Percentiles rank a stretch among this genome's conserved stretches.
phyloP scores from a whole-genome alignment of 257 asterid genomes.

The Scutellaria minor region DNA sequence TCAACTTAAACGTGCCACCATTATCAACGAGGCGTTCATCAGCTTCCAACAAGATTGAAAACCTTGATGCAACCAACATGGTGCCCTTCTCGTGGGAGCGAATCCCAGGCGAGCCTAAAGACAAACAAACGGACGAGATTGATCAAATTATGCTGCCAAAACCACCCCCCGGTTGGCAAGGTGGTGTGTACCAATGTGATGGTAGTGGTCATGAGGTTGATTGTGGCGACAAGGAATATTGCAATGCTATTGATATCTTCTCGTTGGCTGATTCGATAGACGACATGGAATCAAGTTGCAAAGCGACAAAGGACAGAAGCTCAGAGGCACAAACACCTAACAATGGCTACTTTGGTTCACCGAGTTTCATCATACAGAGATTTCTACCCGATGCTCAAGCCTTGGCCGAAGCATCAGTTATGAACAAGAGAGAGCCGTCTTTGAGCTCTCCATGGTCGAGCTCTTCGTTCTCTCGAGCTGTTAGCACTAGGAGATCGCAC shows the following conservation, averaged over 20 bases:
- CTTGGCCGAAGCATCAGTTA: conserved; percentile 64
- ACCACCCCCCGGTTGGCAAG: conserved; percentile 57
- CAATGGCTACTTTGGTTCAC: conserved; percentile 29
- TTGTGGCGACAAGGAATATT: conserved; percentile 1
- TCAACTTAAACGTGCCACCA: conserved; percentile 70
- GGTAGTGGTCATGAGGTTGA: conserved; percentile 14
- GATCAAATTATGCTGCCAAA: conserved; percentile 46
- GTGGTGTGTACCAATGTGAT: conserved; percentile 22
- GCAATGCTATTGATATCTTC: conserved; percentile 60
- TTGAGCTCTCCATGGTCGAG: conserved; percentile 7
- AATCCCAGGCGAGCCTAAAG: conserved; percentile 76
- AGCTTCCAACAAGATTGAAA: background rate
- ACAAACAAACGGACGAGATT: conserved; percentile 10
- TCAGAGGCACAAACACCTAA: conserved; percentile 19
- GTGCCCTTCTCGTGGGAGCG: conserved; percentile 87
- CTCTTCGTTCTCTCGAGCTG: conserved; percentile 42
- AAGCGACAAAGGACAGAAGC: conserved; percentile 34
- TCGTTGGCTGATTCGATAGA: conserved; percentile 60
- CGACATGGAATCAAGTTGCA: conserved; percentile 33
- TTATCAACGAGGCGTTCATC: conserved; percentile 59
- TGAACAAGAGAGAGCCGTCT: conserved; percentile 36
- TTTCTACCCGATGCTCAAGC: conserved; percentile 87
- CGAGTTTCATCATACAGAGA: conserved; percentile 68
- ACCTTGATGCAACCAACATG: conserved; percentile 35
- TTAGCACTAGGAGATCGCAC: conserved; percentile 42